A percentile compares a stretch with the other conserved stretches of the same genome.
Evolutionary conservation across 2,329 filamentous ascomycete genomes (phyloP).

Genomic region (Cladosporium sp.): DNA sequence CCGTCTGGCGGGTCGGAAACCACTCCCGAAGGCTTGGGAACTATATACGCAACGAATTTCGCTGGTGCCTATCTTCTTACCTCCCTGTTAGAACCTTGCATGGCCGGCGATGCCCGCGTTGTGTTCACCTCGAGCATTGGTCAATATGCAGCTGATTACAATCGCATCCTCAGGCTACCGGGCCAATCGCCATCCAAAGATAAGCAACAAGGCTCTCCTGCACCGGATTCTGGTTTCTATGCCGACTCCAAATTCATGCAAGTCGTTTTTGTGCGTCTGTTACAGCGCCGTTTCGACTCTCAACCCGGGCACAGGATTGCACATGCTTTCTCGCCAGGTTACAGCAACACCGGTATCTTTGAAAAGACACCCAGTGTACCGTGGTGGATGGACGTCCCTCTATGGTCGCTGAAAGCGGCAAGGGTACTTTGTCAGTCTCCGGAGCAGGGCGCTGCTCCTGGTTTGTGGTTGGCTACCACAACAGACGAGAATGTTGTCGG

Average conservation of each 20-base stretch:
- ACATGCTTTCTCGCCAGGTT: slow-evolving; percentile 22
- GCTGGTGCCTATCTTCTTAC: slow-evolving; percentile 27
- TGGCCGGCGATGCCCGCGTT: slow-evolving; percentile 22
- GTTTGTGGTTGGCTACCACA: slow-evolving; percentile 22
- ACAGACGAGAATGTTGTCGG: slow-evolving; percentile 14
- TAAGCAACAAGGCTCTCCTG: neutral
- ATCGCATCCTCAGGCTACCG: neutral
- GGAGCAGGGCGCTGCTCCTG: slow-evolving; percentile 24
- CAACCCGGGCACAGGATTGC: slow-evolving; percentile 8
- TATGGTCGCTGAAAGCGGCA: slow-evolving; percentile 18
- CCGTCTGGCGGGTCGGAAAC: slow-evolving; percentile 8
- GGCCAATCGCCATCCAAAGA: neutral
- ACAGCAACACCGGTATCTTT: slow-evolving; percentile 21
- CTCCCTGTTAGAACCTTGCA: slow-evolving; percentile 23
- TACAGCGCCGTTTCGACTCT: slow-evolving; percentile 21
- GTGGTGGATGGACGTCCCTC: slow-evolving; percentile 15
- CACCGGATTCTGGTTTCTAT: slow-evolving; percentile 14
- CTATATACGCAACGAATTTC: slow-evolving; percentile 28
- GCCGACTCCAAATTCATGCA: slow-evolving; percentile 23
- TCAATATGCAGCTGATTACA: slow-evolving; percentile 19
- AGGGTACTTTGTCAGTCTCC: slow-evolving; percentile 16
- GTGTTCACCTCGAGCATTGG: slow-evolving; percentile 24
- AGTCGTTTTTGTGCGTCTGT: slow-evolving; percentile 19
- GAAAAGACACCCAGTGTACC: slow-evolving; percentile 15
- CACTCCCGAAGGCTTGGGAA: slow-evolving; percentile 25